Conservation (phyloP, 2,329 filamentous ascomycete species). For the Fusarium sp. region DNA sequence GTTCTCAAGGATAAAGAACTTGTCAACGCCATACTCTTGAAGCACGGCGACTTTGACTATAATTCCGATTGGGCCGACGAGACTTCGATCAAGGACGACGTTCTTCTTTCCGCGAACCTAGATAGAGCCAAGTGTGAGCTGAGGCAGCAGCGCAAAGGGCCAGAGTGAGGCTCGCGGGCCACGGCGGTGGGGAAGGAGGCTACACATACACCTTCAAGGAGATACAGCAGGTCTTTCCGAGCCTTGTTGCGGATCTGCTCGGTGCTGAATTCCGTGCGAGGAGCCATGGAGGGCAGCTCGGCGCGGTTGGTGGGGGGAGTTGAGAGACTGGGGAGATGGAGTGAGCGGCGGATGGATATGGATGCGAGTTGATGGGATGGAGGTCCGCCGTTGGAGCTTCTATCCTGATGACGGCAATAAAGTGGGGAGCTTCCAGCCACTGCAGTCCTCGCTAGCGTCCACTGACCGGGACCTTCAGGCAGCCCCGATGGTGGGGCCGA, state of each 20-base stretch:
- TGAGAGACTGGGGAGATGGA: not conserved
- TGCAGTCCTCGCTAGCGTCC: not conserved
- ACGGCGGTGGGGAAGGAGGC: conserved; percentile 42
- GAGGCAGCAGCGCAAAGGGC: conserved; percentile 1
- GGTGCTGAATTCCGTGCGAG: conserved; percentile 77
- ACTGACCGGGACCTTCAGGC: not conserved
- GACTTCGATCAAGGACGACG: conserved; percentile 88
- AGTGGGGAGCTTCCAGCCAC: conserved; percentile 25
- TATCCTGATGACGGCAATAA: conserved; percentile 35
- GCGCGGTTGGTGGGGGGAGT: conserved; percentile 43
- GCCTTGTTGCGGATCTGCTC: conserved; percentile 84
- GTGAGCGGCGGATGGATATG: not conserved
- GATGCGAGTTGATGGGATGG: conserved; percentile 5
- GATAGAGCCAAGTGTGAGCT: conserved; percentile 20
- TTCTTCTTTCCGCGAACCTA: conserved; percentile 99
- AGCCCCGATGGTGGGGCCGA: conserved; percentile 12
- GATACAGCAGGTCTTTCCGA: conserved; percentile 87
- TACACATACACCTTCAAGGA: conserved; percentile 92
- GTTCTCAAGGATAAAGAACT: conserved; percentile 97
- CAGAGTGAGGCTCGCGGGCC: conserved; percentile 25
- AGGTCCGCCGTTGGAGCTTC: conserved; percentile 27
- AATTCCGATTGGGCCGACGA: conserved; percentile 89
- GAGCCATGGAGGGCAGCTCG: conserved; percentile 71
- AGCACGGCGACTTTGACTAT: conserved; percentile 96
- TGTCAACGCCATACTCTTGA: conserved; percentile 97